phyloP scores from a whole-genome alignment of 768 basidiomycete genomes.

The Leucocoprinus birnbaumii region DNA sequence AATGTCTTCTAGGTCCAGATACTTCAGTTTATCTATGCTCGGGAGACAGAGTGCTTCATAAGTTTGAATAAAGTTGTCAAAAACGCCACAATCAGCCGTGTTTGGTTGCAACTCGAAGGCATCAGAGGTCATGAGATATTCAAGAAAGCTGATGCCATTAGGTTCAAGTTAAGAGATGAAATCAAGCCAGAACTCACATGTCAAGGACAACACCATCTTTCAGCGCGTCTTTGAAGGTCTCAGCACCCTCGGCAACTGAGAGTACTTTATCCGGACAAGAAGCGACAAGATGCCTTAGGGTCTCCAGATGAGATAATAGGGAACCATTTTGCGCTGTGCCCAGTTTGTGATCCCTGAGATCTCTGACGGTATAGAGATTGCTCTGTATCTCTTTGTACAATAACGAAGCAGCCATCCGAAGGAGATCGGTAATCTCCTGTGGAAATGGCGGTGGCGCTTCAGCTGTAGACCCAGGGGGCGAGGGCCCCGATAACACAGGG shows the following conservation, averaged over 20 bases:
- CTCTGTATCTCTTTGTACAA: not conserved
- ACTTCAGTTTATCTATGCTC: not conserved
- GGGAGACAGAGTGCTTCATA: not conserved
- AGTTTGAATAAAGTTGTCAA: not conserved
- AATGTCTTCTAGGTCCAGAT: not conserved
- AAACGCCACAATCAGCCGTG: too few relatives aligned
- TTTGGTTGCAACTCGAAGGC: too few relatives aligned
- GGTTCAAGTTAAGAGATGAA: not conserved
- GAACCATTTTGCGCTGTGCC: too few relatives aligned
- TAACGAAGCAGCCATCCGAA: not conserved
- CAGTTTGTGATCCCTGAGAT: too few relatives aligned
- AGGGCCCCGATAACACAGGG: not conserved
- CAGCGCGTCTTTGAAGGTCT: not conserved
- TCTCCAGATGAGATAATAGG: not conserved
- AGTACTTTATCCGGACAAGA: not conserved
- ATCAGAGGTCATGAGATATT: not conserved
- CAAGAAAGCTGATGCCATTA: not conserved
- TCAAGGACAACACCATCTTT: slow-evolving; percentile 1
- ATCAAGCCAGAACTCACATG: not conserved
- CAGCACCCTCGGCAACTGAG: not conserved
- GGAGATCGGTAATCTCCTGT: not conserved
- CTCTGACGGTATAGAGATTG: too few relatives aligned
- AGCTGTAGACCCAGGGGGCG: not conserved
- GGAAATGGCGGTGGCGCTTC: not conserved
- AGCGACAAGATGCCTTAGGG: not conserved